phyloP scores from a whole-genome alignment of 768 basidiomycete genomes.

The Hypholoma sublateritium region DNA sequence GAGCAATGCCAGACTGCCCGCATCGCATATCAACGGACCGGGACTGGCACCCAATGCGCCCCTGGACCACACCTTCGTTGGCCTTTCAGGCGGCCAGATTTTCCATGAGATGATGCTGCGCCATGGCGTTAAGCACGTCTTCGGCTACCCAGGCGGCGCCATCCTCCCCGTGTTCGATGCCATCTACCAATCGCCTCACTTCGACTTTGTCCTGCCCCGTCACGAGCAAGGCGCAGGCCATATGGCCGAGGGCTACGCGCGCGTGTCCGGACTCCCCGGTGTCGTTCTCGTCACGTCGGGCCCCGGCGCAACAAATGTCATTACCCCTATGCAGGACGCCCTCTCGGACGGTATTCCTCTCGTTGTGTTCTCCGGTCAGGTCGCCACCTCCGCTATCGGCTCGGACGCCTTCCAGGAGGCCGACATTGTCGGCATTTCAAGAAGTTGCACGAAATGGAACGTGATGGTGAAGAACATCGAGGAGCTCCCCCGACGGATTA shows the following conservation, averaged over 20 bases:
- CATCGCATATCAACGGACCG: conserved; percentile 33
- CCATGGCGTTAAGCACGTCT: conserved; percentile 93
- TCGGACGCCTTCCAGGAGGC: conserved; percentile 99
- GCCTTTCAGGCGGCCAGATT: conserved; percentile 93
- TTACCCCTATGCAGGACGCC: conserved; percentile 98
- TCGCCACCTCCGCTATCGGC: conserved; percentile 99
- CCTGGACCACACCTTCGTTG: conserved; percentile 85
- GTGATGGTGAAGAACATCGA: conserved; percentile 98
- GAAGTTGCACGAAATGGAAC: conserved; percentile 99
- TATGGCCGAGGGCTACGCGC: conserved; percentile 98
- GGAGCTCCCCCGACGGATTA: conserved; percentile 93
- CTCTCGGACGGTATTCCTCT: conserved; percentile 92
- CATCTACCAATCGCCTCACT: conserved; percentile 94
- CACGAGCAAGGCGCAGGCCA: conserved; percentile 99
- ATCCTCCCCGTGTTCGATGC: conserved; percentile 99
- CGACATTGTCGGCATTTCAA: conserved; percentile 93
- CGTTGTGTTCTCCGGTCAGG: conserved; percentile 95
- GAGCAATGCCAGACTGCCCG: conserved; percentile 32
- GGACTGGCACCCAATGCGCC: conserved; percentile 45
- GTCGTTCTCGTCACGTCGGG: conserved; percentile 98
- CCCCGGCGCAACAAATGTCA: conserved; percentile 96
- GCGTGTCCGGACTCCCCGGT: conserved; percentile 95
- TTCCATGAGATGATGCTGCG: conserved; percentile 99
- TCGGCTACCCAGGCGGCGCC: conserved; percentile 97
- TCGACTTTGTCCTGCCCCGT: conserved; percentile 92